phyloP scores from a whole-genome alignment of 352 stramenopile species.

The Globisporangium acanthophoron region DNA sequence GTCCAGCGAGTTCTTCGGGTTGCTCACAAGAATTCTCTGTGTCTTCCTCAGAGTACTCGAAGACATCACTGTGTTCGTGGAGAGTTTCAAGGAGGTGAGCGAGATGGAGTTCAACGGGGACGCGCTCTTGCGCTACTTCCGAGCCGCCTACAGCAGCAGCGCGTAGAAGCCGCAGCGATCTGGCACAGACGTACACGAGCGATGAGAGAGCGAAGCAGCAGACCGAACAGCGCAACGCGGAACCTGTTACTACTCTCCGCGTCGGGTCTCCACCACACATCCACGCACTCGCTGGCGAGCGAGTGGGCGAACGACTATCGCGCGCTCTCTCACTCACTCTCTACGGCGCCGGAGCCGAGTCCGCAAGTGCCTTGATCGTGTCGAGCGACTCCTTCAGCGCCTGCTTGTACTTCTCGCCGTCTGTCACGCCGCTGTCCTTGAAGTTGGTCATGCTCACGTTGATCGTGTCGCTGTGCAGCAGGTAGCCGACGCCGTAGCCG shows the following conservation, averaged over 20 bases:
- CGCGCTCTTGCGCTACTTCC: conserved; percentile 57
- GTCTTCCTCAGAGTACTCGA: conserved; percentile 44
- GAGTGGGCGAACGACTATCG: background rate
- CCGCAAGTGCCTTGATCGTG: conserved; percentile 71
- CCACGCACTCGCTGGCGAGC: background rate
- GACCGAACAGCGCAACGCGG: background rate
- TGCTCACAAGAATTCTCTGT: background rate
- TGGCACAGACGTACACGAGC: background rate
- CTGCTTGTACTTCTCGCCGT: conserved; percentile 66
- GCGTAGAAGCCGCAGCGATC: conserved; percentile 5
- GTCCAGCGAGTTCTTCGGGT: background rate
- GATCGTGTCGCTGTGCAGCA: conserved; percentile 80
- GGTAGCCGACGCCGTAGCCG: conserved; percentile 89
- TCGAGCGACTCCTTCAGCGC: conserved; percentile 59
- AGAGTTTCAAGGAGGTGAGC: conserved; percentile 66
- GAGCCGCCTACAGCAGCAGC: conserved; percentile 35
- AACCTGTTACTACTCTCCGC: background rate
- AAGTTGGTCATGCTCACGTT: conserved; percentile 87
- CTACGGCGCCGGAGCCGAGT: conserved; percentile 28
- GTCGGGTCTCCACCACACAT: background rate
- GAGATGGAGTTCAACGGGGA: conserved; percentile 64
- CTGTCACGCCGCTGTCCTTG: conserved; percentile 66
- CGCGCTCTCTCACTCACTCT: background rate
- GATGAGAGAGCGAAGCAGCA: background rate
- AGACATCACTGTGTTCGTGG: conserved; percentile 67